phyloP scores from a whole-genome alignment of 2,329 filamentous ascomycete species.

The Ophiostoma australiae region DNA sequence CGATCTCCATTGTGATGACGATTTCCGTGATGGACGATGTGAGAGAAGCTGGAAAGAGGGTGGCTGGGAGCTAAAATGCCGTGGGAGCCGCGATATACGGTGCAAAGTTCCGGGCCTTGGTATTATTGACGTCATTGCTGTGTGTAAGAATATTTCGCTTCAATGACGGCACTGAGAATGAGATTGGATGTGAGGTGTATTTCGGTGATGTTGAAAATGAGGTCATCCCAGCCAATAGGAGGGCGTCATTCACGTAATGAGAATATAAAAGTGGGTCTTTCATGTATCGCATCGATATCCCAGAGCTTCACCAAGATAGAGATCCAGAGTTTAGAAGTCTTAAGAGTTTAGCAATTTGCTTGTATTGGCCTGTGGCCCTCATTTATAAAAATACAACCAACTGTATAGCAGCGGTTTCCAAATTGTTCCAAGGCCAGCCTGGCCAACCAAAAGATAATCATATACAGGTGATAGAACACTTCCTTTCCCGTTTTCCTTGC shows the following conservation, averaged over 20 bases:
- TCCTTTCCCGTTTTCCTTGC: conserved; percentile 9
- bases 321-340: neutral
- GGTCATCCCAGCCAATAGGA: neutral
- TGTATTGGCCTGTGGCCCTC: neutral
- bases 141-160: neutral
- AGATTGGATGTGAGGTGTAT: neutral
- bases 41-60: neutral
- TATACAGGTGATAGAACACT: conserved; percentile 20
- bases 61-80: neutral
- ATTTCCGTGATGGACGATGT: neutral
- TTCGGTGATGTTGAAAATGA: conserved; percentile 8
- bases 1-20: conserved; percentile 11
- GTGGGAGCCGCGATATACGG: neutral
- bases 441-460: conserved; percentile 17
- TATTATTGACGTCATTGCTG: neutral
- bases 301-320: neutral
- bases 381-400: conserved; percentile 12
- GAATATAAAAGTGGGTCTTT: neutral
- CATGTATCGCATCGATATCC: neutral
- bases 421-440: conserved; percentile 5
- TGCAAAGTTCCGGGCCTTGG: neutral
- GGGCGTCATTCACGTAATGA: neutral
- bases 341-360: neutral
- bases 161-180: neutral
- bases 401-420: neutral